phyloP scores from a whole-genome alignment of 73 alveolate species.

The Blepharisma stoltei region DNA sequence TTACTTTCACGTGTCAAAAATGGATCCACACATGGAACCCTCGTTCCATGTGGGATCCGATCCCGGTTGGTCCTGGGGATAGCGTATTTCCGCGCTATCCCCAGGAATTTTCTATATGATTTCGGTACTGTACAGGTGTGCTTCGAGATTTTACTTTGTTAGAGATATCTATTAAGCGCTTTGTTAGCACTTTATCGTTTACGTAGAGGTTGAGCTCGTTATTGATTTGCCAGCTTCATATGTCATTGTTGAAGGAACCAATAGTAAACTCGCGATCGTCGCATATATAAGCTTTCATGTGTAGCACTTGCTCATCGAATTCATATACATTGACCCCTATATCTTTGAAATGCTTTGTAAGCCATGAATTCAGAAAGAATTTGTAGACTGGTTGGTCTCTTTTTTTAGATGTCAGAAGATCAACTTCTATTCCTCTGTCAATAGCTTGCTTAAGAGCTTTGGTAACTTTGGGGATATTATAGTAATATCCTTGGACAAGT shows the following conservation, averaged over 20 bases:
- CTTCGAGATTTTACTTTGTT: too few relatives aligned
- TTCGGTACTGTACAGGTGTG: too few relatives aligned
- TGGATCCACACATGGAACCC: too few relatives aligned
- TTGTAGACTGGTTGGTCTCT: constrained; percentile 53
- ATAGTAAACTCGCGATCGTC: constrained; percentile 38
- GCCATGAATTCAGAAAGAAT: constrained; percentile 25
- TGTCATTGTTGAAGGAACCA: constrained; percentile 59
- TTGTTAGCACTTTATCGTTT: constrained; percentile 13
- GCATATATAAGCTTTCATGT: constrained; percentile 45
- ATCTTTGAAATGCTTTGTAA: constrained; percentile 32
- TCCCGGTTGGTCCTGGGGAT: too few relatives aligned
- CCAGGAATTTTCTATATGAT: too few relatives aligned
- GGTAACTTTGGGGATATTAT: constrained; percentile 36
- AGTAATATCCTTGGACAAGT: constrained; percentile 47
- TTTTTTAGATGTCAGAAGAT: constrained; percentile 36
- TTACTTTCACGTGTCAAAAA: too few relatives aligned
- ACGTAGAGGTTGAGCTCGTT: constrained; percentile 40
- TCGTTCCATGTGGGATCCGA: too few relatives aligned
- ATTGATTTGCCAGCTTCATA: constrained; percentile 62
- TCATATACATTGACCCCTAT: constrained; percentile 43
- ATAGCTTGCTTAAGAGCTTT: constrained; percentile 37
- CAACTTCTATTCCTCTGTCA: constrained; percentile 54
- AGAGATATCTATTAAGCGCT: background rate
- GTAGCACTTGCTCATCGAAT: constrained; percentile 40
- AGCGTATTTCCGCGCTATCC: too few relatives aligned